Evolutionary conservation across 1,284 basidiomycete species (phyloP).

Genomic region (Austropuccinia psidii): DNA sequence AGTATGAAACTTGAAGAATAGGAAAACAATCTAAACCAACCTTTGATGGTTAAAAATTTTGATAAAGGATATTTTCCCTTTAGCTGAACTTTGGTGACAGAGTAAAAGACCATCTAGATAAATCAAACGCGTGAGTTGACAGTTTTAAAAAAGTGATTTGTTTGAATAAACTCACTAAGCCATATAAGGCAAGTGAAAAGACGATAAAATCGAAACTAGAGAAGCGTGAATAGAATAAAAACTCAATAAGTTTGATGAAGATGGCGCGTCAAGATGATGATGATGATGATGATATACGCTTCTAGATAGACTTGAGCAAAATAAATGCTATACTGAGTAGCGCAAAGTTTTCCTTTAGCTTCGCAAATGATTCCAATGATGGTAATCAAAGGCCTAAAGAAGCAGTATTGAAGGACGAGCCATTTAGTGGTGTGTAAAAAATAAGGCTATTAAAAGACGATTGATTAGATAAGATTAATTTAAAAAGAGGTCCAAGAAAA

Average conservation of each 20-base stretch:
- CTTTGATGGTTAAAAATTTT: conserved; percentile 58
- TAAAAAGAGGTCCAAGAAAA: not conserved
- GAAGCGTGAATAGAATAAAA: not conserved
- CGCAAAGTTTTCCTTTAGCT: conserved; percentile 7
- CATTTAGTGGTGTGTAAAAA: conserved; percentile 28
- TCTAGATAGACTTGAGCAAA: conserved; percentile 34
- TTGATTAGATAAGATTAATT: not conserved
- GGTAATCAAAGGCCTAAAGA: conserved; percentile 29
- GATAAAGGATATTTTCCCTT: conserved; percentile 63
- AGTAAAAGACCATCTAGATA: conserved; percentile 61
- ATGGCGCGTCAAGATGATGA: not conserved
- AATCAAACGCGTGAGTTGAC: not conserved
- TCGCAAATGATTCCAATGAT: conserved; percentile 31
- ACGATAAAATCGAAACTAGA: conserved; percentile 31
- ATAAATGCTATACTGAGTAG: conserved; percentile 18
- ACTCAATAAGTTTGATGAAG: not conserved
- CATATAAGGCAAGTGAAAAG: conserved; percentile 28
- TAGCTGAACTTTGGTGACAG: conserved; percentile 64
- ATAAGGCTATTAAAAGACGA: not conserved
- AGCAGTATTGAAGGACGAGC: conserved; percentile 33
- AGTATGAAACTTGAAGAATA: not conserved
- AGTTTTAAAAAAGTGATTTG: not conserved
- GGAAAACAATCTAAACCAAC: not conserved
- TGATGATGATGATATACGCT: conserved; percentile 11
- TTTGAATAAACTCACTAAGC: conserved; percentile 47